A percentile compares a stretch with the other conserved stretches of the same genome.
phyloP scores from a whole-genome alignment of 257 asterid genomes.

The Rubia yunnanensis region DNA sequence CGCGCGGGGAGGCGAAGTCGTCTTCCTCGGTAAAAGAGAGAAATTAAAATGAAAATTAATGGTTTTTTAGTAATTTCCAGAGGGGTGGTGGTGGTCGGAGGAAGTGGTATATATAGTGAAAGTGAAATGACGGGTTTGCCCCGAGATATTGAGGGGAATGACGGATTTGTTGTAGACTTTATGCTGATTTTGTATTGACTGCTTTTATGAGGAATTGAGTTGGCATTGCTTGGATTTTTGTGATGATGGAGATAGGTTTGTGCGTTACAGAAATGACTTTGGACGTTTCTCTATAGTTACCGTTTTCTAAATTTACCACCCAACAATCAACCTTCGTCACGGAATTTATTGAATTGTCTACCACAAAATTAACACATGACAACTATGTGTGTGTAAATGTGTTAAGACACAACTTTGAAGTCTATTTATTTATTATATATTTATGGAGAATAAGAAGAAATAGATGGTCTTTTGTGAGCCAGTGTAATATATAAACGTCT shows the following conservation, averaged over 20 bases:
- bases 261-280: conserved; percentile 2
- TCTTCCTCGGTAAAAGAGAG: conserved; percentile 23
- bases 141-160: conserved; percentile 24
- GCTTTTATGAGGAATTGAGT: conserved; percentile 23
- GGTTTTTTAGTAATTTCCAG: conserved; percentile 11
- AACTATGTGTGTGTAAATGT: not conserved
- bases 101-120: conserved; percentile 35
- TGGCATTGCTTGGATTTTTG: conserved; percentile 20
- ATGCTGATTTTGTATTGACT: conserved; percentile 55
- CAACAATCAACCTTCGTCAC: not conserved
- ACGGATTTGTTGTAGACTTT: conserved; percentile 47
- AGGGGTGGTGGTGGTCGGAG: conserved; percentile 13
- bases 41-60: not conserved
- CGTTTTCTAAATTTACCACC: not conserved
- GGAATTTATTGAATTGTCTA: not conserved
- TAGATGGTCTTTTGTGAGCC: too few species aligned
- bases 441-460: too few species aligned
- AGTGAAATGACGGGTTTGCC: conserved; percentile 24
- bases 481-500: too few species aligned
- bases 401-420: too few species aligned
- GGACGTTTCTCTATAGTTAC: not conserved
- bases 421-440: too few species aligned
- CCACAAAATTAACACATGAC: not conserved
- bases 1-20: conserved; percentile 10
- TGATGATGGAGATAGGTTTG: not conserved